Evolutionary conservation across 2,329 filamentous ascomycete species (phyloP).

Genomic region (Aspergillus latus): DNA sequence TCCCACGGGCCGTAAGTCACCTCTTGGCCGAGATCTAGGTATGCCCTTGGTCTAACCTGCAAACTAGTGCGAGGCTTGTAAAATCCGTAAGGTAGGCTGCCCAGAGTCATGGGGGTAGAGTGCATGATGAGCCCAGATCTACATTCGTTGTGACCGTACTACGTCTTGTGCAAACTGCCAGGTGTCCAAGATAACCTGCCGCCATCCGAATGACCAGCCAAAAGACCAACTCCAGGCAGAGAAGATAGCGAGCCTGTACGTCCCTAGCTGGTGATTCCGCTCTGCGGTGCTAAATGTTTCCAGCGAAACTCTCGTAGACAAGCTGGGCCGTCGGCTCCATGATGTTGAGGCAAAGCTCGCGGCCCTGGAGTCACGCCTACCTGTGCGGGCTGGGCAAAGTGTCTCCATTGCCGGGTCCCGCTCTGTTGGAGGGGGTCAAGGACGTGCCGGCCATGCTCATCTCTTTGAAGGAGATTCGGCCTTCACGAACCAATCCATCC

Average conservation of each 20-base stretch:
- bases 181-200: slow-evolving; percentile 17
- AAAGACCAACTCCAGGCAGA: slow-evolving; percentile 6
- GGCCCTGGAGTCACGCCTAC: background rate
- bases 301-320: slow-evolving; percentile 14
- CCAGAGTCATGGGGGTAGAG: background rate
- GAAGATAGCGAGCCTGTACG: slow-evolving; percentile 13
- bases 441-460: background rate
- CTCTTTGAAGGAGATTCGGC: slow-evolving; percentile 19
- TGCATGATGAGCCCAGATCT: background rate
- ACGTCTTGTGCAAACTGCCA: slow-evolving; percentile 21
- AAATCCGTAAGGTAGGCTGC: slow-evolving; percentile 20
- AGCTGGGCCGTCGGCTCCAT: slow-evolving; percentile 16
- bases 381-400: background rate
- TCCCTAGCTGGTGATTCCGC: background rate
- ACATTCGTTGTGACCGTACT: slow-evolving; percentile 23
- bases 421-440: too few species aligned
- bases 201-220: slow-evolving; percentile 5
- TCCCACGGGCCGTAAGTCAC: slow-evolving; percentile 21
- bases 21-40: background rate
- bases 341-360: slow-evolving; percentile 12
- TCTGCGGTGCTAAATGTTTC: background rate
- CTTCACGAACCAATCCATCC: slow-evolving; percentile 18
- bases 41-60: background rate
- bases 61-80: slow-evolving; percentile 23
- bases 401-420: too few species aligned